Base-by-base conservation (phyloP, 192 early-diverging fungal genomes). In the Podila epicladia region DNA sequence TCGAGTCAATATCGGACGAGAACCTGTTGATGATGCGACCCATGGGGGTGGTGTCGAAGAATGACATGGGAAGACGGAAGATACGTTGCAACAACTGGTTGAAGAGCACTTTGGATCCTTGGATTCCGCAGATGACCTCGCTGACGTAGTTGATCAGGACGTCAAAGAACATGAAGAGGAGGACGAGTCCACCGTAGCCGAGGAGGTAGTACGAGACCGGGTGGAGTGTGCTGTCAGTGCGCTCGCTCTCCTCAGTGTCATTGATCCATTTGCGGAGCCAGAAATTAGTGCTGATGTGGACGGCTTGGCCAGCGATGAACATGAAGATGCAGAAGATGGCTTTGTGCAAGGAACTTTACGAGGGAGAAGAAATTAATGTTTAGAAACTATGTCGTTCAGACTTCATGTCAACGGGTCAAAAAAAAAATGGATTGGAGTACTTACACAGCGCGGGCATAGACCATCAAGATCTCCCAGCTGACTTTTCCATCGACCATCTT, bases 31-130 rank as follows among this genome's bases (percentile, higher is more conserved):
- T 28, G 32, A 93, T 91, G 6, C 84, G 65, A 58, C 75, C 75
- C 69, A 69, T 70, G 5, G 97, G 97, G 35, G 92, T 95, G n/a
- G 91, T 90, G 73, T 97, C 95, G 75, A 94, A 98, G 85, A 96
- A 96, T 22, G 91, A 87, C 49, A 96, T 86, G 63, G 90, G 90
- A 4, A 94, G 88, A 28, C 85, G 88, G 45, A 93, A 69, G n/a
- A 94, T 9, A 1, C 35, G 35, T 0, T 8, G 9, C 9, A 37
- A 9, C 1, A 37, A 9, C 9, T 9, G 70, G 22, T 65, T 48
- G 65, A 93, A 90, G 29, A 95, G 66, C 1, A 63, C 78, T 11
- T 74, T 82, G 13, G 90, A 89, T 5, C 92, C 92, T 9, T 65
- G 45, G 20, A 94, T 41, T 9, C 87, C 87, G 48, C 85, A 83